Evolutionary conservation across 1,139 yeast species (phyloP).

Genomic region (Zygotorulaspora mrakii): DNA sequence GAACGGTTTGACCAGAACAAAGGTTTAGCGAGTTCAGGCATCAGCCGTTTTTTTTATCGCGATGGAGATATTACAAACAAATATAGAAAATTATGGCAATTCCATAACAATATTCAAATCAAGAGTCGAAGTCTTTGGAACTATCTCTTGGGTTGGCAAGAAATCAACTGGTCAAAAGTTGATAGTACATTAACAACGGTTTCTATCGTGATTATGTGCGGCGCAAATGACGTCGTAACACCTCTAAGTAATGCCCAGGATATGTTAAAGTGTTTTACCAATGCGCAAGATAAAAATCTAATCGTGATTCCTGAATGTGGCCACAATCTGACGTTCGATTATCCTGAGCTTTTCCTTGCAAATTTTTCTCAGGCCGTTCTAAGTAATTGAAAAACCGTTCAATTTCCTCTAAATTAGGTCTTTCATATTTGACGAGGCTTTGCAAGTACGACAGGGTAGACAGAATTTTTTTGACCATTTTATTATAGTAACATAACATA

Average conservation of each 20-base stretch:
- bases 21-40: conserved; percentile 34
- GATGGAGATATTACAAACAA: conserved; percentile 13
- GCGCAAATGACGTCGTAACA: conserved; percentile 23
- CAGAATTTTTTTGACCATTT: no score
- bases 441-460: no score
- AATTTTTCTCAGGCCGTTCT: background rate
- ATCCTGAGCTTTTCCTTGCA: conserved; percentile 13
- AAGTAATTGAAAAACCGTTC: background rate
- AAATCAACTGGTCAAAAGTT: conserved; percentile 24
- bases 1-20: conserved; percentile 31
- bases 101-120: conserved; percentile 29
- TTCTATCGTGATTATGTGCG: conserved; percentile 18
- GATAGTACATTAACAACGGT: conserved; percentile 2
- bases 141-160: conserved; percentile 34
- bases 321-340: conserved; percentile 27
- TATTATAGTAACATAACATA: no score
- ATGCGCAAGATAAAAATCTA: conserved; percentile 11
- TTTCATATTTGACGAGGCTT: no score
- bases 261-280: conserved; percentile 13
- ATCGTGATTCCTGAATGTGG: conserved; percentile 19
- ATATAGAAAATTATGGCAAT: conserved; percentile 32
- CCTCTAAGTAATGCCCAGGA: conserved; percentile 14
- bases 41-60: conserved; percentile 27
- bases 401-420: background rate
- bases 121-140: conserved; percentile 30